phyloP scores from a whole-genome alignment of 73 alveolate species.

The Tetrahymena malaccensis region DNA sequence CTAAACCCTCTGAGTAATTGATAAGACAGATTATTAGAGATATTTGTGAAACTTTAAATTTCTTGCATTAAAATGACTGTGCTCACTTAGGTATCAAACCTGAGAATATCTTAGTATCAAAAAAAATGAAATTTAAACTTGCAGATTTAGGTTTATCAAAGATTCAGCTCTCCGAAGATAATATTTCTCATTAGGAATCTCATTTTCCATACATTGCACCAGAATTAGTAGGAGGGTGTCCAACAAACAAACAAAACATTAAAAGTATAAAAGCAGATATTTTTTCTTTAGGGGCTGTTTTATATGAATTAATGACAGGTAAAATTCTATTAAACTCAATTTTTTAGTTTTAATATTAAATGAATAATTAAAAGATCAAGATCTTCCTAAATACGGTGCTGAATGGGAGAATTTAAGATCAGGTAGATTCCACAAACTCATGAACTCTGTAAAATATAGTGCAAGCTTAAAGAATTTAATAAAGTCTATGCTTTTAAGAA shows the following conservation, averaged over 20 bases:
- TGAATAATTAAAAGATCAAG: neutral
- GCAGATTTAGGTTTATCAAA: neutral
- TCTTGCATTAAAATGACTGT: neutral
- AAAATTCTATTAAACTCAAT: neutral
- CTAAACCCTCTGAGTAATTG: neutral
- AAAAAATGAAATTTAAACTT: neutral
- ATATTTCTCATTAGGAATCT: neutral
- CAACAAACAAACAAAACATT: neutral
- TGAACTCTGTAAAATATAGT: neutral
- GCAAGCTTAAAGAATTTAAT: neutral
- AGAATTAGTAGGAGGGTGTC: neutral
- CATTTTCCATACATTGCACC: neutral
- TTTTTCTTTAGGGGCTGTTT: neutral
- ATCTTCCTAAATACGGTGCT: neutral
- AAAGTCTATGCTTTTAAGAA: neutral
- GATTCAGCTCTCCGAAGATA: neutral
- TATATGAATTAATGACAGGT: neutral
- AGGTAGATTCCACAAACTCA: neutral
- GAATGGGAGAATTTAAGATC: neutral
- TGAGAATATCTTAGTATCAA: neutral
- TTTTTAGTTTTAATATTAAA: neutral
- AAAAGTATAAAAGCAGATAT: neutral
- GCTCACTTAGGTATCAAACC: neutral
- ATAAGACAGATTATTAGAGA: neutral
- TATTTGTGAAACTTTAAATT: neutral